Evolutionary conservation across 805 yeast genomes (phyloP), one percentile per base, ranked within the genome.

Genomic region (Maudiozyma bulderi): DNA sequence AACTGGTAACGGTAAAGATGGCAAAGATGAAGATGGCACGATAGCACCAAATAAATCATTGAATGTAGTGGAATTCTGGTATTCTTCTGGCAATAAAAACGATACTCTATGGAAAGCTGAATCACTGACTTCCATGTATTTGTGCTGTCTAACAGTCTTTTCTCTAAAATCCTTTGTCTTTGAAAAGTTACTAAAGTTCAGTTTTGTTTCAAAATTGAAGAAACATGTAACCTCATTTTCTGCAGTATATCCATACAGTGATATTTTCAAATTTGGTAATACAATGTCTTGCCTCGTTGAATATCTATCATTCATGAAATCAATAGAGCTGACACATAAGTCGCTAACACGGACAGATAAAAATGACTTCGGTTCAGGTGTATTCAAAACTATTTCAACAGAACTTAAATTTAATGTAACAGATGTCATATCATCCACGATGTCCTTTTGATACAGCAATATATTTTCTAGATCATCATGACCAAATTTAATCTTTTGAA

Each of bases 81-180:
- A 66, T 11, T 73, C 72, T 6, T 72, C 73, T 3, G 76, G 74
- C 8, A 91, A 62, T 31, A 91, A 64, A 61, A 88, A 90, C 0
- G 93, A 82, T 20, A 81, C 71, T 48, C 99, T 68, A 55, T 87
- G 93, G 53, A 80, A 88, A 0, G 96, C 88, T 0, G 86, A 84
- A 70, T 93, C 99, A 57, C 87, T 85, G 6, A 70, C 54, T 15
- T 77, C 67, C 1, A 90, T 66, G 62, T 86, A 95, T 2, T 71
- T 70, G 47, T 81, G 81, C 61, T 90, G 96, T 15, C 67, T 58
- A 8, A 60, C 57, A 46, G 78, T 65, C 10, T 73, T 72, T 0
- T 61, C 37, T 10, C 40, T 62, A 52, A 74, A 74, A 50, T 78
- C 69, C 10, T 69, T 65, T 48, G 77, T 77, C 50, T 78, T 81